A percentile compares a stretch with the other conserved stretches of the same genome.
Evolutionary conservation across 495 filamentous ascomycete genomes (phyloP).

Genomic region (Neurospora sp.): DNA sequence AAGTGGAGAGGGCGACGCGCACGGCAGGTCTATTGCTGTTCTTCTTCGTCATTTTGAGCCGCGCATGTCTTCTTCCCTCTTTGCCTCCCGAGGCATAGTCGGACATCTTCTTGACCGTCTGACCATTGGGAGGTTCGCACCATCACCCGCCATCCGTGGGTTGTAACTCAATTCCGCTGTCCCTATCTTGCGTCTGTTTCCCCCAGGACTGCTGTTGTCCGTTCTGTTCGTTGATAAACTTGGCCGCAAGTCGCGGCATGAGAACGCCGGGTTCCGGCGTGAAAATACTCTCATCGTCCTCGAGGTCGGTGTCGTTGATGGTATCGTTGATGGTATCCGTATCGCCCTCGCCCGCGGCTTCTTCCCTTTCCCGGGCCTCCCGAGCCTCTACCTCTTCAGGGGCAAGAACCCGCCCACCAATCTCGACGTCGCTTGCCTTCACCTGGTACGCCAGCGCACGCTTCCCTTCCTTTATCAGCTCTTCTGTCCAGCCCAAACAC

Average conservation of each 20-base stretch:
- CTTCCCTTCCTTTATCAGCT: slow-evolving; percentile 77
- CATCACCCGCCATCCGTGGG: slow-evolving; percentile 25
- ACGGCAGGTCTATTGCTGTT: neutral
- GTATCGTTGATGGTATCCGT: neutral
- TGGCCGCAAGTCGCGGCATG: slow-evolving; percentile 1
- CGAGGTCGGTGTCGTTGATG: slow-evolving; percentile 10
- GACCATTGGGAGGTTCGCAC: slow-evolving; percentile 1
- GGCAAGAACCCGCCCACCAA: slow-evolving; percentile 70
- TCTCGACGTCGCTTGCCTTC: slow-evolving; percentile 61
- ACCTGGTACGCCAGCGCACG: slow-evolving; percentile 78
- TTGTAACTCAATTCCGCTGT: slow-evolving; percentile 41
- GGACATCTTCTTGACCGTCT: neutral
- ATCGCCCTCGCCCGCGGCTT: slow-evolving; percentile 33
- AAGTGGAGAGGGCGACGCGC: neutral
- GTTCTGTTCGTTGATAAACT: neutral
- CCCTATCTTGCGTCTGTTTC: slow-evolving; percentile 37
- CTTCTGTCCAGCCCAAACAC: slow-evolving; percentile 79
- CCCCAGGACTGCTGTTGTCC: slow-evolving; percentile 14
- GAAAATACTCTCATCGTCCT: slow-evolving; percentile 17
- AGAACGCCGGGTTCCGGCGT: slow-evolving; percentile 14
- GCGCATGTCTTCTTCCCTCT: neutral
- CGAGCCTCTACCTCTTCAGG: slow-evolving; percentile 32
- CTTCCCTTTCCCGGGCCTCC: slow-evolving; percentile 42
- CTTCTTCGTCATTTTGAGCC: neutral
- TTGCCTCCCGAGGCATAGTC: neutral